phyloP scores from a whole-genome alignment of 1,284 basidiomycete species.

The Microbotryum lychnidis-dioicae region DNA sequence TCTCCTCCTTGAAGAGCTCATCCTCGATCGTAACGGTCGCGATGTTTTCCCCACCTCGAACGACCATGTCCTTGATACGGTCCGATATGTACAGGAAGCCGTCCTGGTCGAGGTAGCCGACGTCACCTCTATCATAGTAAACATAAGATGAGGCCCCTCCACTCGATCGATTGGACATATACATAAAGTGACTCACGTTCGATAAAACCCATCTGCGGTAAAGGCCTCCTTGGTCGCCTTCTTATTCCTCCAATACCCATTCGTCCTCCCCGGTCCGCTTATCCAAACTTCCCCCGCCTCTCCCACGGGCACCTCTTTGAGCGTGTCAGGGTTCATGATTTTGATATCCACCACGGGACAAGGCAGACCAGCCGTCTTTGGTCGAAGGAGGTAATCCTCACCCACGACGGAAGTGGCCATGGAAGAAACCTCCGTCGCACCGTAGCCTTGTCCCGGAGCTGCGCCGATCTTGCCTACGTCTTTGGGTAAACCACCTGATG shows the following conservation, averaged over 20 bases:
- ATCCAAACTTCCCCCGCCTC: slow-evolving; percentile 38
- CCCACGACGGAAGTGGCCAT: slow-evolving; percentile 44
- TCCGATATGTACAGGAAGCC: slow-evolving; percentile 61
- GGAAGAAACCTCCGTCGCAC: slow-evolving; percentile 32
- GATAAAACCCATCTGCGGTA: slow-evolving; percentile 50
- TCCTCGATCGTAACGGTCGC: slow-evolving; percentile 57
- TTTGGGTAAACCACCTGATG: slow-evolving; percentile 27
- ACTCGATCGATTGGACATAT: too few relatives aligned
- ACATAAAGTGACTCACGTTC: too few relatives aligned
- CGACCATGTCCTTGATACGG: slow-evolving; percentile 48
- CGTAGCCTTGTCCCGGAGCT: slow-evolving; percentile 50
- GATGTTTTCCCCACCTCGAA: slow-evolving; percentile 60
- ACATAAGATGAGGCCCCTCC: slow-evolving; percentile 40
- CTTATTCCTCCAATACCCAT: slow-evolving; percentile 54
- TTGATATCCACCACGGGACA: slow-evolving; percentile 27
- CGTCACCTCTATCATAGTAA: slow-evolving; percentile 45
- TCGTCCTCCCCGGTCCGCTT: slow-evolving; percentile 53
- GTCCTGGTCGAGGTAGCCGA: slow-evolving; percentile 54
- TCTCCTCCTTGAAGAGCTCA: slow-evolving; percentile 52
- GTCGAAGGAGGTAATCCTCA: slow-evolving; percentile 45
- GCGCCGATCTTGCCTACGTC: slow-evolving; percentile 23
- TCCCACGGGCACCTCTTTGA: not conserved
- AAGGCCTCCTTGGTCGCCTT: slow-evolving; percentile 50
- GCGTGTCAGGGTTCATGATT: slow-evolving; percentile 14
- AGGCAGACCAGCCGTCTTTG: slow-evolving; percentile 26